These are phyloP conservation scores for Allomyces macrogynus DNA, from an alignment of 192 early-diverging fungal genomes.

Conservation along the genomic window DNA sequence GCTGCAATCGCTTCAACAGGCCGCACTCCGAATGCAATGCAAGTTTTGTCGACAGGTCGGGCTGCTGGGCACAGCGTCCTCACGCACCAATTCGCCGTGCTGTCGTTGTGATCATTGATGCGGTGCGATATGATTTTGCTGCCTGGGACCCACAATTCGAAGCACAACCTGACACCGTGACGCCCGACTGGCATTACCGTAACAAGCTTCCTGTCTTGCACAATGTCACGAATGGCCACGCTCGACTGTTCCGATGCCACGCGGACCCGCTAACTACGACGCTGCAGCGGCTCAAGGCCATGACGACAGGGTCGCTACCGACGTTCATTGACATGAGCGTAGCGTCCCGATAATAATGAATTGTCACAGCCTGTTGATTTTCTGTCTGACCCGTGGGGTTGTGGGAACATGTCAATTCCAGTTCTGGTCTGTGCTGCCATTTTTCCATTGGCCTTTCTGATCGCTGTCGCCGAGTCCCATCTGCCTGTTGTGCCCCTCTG, in stretches of 20 bases:
- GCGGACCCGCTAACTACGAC: conserved; percentile 42
- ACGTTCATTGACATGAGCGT: conserved; percentile 37
- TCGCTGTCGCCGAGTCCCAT: too few species aligned
- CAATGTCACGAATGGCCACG: conserved; percentile 15
- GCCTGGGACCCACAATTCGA: neutral
- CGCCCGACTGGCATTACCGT: conserved; percentile 28
- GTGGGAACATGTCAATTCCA: too few species aligned
- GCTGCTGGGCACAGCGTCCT: neutral
- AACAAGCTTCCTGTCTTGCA: conserved; percentile 23
- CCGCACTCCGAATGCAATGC: too few species aligned
- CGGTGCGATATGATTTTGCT: conserved; percentile 8
- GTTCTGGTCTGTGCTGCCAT: too few species aligned
- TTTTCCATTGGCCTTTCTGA: too few species aligned
- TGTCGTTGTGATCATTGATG: conserved; percentile 13
- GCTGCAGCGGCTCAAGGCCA: conserved; percentile 34
- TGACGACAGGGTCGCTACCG: conserved; percentile 36
- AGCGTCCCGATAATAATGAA: too few species aligned
- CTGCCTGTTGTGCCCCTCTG: too few species aligned
- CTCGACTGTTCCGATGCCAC: conserved; percentile 18
- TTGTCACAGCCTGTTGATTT: too few species aligned
- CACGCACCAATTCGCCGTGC: neutral
- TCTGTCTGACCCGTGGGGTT: too few species aligned
- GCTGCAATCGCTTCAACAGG: too few species aligned
- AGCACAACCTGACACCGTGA: too few species aligned
- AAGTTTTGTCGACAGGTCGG: neutral